Evolutionary conservation across 345 rosid species (phyloP).

Genomic region (Geranium rotundifolium): DNA sequence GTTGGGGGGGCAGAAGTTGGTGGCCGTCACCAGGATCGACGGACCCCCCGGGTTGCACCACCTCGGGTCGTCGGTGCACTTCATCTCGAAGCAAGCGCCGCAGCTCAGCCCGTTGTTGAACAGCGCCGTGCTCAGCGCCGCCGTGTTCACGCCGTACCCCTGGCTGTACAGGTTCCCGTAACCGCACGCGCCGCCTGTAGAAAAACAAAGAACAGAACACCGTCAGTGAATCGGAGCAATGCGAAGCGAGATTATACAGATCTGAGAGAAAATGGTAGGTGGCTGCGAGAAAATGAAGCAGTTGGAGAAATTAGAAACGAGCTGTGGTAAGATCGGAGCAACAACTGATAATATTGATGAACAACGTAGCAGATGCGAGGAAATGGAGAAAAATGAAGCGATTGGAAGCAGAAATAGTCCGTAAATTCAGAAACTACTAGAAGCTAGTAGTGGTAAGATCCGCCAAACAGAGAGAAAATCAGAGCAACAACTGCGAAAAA

Average conservation of each 20-base stretch:
- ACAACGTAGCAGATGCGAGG: too few species aligned
- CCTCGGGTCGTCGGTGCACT: constrained; percentile 56
- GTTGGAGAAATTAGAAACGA: neutral
- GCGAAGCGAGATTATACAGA: too few species aligned
- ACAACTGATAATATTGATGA: too few species aligned
- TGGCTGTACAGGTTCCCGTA: constrained; percentile 92
- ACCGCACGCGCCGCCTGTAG: constrained; percentile 90
- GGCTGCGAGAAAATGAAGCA: neutral
- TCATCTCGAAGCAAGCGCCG: constrained; percentile 86
- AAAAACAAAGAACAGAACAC: too few species aligned
- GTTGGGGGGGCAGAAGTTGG: constrained; percentile 96
- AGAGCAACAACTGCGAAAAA: too few species aligned
- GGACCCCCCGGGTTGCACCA: constrained; percentile 86
- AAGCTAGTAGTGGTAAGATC: too few species aligned
- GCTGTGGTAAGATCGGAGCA: neutral
- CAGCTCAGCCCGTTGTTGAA: constrained; percentile 89
- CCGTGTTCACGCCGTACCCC: constrained; percentile 92
- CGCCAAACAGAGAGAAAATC: too few species aligned
- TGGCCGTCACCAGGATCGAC: constrained; percentile 67
- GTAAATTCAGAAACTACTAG: too few species aligned
- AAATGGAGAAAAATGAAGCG: too few species aligned
- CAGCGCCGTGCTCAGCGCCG: constrained; percentile 84
- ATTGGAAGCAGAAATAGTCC: too few species aligned
- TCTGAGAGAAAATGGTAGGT: neutral
- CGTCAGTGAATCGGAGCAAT: too few species aligned